Conservation (phyloP, 352 stramenopile species). For the Pythium monospermum region DNA sequence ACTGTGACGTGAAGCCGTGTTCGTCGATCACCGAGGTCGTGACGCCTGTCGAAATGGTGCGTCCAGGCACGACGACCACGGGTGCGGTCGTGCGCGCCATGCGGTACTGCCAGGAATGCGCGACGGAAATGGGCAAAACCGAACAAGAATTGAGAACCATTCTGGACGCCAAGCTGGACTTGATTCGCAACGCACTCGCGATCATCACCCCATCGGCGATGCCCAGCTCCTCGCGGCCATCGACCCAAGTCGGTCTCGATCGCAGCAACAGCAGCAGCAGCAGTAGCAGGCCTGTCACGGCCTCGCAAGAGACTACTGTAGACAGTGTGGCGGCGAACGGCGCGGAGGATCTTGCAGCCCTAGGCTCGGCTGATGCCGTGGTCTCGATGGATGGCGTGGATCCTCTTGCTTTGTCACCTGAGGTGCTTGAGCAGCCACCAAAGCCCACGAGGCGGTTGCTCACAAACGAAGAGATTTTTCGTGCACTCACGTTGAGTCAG, state of each 20-base stretch:
- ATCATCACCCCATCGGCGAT: conserved; percentile 26
- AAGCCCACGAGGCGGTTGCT: conserved; percentile 15
- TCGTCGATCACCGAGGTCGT: conserved; percentile 42
- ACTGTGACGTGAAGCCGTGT: conserved; percentile 74
- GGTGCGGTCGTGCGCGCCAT: conserved; percentile 20
- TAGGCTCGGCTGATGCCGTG: neutral
- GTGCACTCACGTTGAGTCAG: conserved; percentile 47
- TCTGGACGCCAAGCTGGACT: conserved; percentile 52
- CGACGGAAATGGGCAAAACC: conserved; percentile 59
- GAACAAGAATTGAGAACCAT: conserved; percentile 62
- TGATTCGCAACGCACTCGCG: conserved; percentile 45
- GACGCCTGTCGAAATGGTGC: conserved; percentile 9
- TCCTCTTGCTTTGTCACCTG: neutral
- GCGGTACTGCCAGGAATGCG: conserved; percentile 75
- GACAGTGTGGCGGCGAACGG: too few species aligned
- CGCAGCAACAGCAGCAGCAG: too few species aligned
- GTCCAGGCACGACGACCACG: conserved; percentile 11
- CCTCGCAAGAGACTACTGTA: neutral
- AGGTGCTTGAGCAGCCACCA: conserved; percentile 10
- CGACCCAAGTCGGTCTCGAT: conserved; percentile 1
- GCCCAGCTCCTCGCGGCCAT: conserved; percentile 8
- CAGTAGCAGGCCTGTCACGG: conserved; percentile 8
- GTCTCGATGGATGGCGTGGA: conserved; percentile 22
- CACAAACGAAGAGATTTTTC: conserved; percentile 39
- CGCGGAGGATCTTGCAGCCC: neutral